Conservation (phyloP, 169 alveolate genomes). For the Eimeria acervulina region DNA sequence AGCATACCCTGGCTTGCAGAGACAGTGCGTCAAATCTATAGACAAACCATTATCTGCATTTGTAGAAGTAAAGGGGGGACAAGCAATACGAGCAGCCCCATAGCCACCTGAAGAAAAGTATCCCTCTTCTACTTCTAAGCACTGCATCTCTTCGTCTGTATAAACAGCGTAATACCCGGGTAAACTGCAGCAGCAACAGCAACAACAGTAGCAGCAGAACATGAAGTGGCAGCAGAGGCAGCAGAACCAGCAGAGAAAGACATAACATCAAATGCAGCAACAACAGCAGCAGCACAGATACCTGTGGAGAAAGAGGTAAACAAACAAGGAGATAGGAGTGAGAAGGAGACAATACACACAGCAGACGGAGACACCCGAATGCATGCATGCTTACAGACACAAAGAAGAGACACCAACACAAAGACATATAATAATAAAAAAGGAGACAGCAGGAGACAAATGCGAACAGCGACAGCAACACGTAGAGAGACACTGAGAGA, state of each 20-base stretch:
- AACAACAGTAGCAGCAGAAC: background rate
- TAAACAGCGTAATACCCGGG: conserved; percentile 81
- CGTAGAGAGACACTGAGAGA: background rate
- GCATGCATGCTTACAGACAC: background rate
- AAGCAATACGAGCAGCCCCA: conserved; percentile 37
- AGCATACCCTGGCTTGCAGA: conserved; percentile 75
- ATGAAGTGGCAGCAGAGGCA: conserved; percentile 2
- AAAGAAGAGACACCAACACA: background rate
- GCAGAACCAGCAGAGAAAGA: background rate
- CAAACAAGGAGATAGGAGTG: background rate
- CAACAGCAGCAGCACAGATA: background rate
- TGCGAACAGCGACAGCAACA: too few relatives aligned
- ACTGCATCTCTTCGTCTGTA: conserved; percentile 31
- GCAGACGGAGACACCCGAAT: background rate
- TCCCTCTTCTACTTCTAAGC: conserved; percentile 76
- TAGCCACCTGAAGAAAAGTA: conserved; percentile 77
- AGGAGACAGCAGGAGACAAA: background rate
- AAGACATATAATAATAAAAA: background rate
- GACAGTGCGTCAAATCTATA: conserved; percentile 43
- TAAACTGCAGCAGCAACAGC: conserved; percentile 41
- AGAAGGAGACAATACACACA: background rate
- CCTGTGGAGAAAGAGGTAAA: background rate
- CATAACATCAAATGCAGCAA: background rate
- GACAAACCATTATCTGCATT: conserved; percentile 9
- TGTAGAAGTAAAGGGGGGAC: conserved; percentile 80